Evolutionary conservation across 139 green algal genomes (phyloP).

Genomic region (Desmodesmus armatus): DNA sequence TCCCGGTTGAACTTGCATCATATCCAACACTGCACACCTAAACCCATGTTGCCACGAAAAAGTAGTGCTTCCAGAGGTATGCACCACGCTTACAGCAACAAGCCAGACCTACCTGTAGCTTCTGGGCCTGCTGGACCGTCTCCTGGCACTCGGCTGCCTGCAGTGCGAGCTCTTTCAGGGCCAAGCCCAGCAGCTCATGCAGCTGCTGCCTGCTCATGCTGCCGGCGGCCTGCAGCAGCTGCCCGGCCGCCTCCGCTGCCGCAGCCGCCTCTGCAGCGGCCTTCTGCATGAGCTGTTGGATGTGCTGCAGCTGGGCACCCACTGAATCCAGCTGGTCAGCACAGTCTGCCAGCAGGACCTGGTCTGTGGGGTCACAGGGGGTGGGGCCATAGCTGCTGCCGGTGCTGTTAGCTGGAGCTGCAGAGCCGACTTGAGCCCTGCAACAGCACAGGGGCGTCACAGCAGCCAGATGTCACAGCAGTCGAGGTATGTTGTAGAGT

Average conservation of each 20-base stretch:
- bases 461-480: not conserved
- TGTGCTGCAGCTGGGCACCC: constrained; percentile 16
- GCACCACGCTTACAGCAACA: not conserved
- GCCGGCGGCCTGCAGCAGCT: not conserved
- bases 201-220: too few species aligned
- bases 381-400: not conserved
- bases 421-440: not conserved
- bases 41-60: too few species aligned
- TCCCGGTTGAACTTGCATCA: too few species aligned
- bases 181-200: too few species aligned
- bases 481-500: too few species aligned
- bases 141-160: too few species aligned
- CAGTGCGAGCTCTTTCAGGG: too few species aligned
- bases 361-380: not conserved
- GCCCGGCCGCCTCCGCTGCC: not conserved
- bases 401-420: constrained; percentile 8
- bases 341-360: not conserved
- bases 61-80: not conserved
- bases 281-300: constrained; percentile 11
- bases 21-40: too few species aligned
- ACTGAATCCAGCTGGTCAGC: constrained; percentile 23
- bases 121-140: not conserved
- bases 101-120: not conserved
- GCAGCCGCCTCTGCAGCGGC: not conserved
- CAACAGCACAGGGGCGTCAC: not conserved